Conservation (phyloP, 768 basidiomycete species). For the Suillus brevipes region DNA sequence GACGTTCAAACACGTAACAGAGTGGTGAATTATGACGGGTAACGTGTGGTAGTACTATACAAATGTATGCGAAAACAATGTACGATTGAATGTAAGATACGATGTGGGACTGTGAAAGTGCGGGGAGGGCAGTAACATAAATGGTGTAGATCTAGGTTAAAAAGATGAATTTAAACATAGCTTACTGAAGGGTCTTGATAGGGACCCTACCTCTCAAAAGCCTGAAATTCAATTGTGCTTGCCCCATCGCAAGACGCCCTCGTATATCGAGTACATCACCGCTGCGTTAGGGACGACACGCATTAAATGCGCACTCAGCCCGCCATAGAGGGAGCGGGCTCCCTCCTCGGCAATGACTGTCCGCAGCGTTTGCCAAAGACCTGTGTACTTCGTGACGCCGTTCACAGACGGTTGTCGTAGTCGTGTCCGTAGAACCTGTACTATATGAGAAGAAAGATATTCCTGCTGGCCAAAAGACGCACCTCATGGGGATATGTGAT, state of each 20-base stretch:
- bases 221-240: conserved; percentile 3
- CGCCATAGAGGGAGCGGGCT: conserved; percentile 81
- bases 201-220: neutral
- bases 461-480: conserved; percentile 19
- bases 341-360: conserved; percentile 92
- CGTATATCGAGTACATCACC: conserved; percentile 96
- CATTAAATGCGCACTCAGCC: conserved; percentile 92
- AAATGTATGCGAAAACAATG: conserved; percentile 15
- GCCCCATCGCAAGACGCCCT: conserved; percentile 71
- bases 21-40: conserved; percentile 28
- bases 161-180: neutral
- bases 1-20: conserved; percentile 6
- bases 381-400: conserved; percentile 81
- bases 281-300: conserved; percentile 96
- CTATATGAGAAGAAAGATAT: conserved; percentile 7
- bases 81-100: conserved; percentile 20
- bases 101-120: conserved; percentile 16
- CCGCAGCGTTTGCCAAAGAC: conserved; percentile 79
- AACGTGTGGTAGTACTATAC: conserved; percentile 15
- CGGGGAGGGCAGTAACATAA: conserved; percentile 10
- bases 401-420: conserved; percentile 84
- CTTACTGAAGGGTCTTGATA: neutral
- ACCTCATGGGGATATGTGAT: conserved; percentile 99
- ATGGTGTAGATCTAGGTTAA: conserved; percentile 11
- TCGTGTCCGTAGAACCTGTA: conserved; percentile 86